These are phyloP conservation scores for Physaria fendleri DNA, from an alignment of 345 rosid genomes.

Conservation along the genomic window DNA sequence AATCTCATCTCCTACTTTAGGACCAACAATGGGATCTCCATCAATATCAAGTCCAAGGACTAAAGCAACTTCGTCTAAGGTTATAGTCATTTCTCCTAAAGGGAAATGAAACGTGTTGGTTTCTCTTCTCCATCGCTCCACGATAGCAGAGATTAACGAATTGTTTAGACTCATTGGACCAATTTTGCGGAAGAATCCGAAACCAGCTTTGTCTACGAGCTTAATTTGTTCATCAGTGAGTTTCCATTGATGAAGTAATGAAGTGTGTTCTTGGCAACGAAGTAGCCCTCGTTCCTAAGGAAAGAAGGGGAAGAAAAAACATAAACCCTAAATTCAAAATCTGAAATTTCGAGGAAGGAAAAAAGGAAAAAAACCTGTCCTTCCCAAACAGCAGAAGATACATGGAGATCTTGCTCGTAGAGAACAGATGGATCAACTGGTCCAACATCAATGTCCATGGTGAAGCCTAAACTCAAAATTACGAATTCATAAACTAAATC, in stretches of 20 bases:
- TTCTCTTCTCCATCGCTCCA: conserved; percentile 77
- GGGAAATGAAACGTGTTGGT: conserved; percentile 60
- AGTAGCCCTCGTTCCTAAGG: conserved; percentile 63
- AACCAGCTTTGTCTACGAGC: conserved; percentile 67
- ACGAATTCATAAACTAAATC: neutral
- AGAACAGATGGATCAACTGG: conserved; percentile 35
- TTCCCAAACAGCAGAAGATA: conserved; percentile 37
- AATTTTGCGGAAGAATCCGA: conserved; percentile 49
- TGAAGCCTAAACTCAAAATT: neutral
- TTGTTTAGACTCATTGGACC: conserved; percentile 68
- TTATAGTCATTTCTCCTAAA: conserved; percentile 62
- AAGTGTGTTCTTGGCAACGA: conserved; percentile 77
- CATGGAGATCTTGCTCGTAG: conserved; percentile 33
- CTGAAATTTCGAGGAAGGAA: neutral
- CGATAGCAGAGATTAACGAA: conserved; percentile 58
- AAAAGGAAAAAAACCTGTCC: conserved; percentile 24
- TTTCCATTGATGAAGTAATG: conserved; percentile 59
- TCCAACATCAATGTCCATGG: conserved; percentile 34
- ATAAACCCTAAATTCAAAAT: neutral
- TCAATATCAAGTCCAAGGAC: conserved; percentile 65
- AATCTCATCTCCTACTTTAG: conserved; percentile 33
- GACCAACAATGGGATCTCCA: conserved; percentile 63
- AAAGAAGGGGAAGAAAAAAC: neutral
- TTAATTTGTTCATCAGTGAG: conserved; percentile 48
- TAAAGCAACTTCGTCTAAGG: conserved; percentile 51